A percentile compares a stretch with the other conserved stretches of the same genome.
phyloP scores from a whole-genome alignment of 148 eudicot species.

The Chenopodium suecicum region DNA sequence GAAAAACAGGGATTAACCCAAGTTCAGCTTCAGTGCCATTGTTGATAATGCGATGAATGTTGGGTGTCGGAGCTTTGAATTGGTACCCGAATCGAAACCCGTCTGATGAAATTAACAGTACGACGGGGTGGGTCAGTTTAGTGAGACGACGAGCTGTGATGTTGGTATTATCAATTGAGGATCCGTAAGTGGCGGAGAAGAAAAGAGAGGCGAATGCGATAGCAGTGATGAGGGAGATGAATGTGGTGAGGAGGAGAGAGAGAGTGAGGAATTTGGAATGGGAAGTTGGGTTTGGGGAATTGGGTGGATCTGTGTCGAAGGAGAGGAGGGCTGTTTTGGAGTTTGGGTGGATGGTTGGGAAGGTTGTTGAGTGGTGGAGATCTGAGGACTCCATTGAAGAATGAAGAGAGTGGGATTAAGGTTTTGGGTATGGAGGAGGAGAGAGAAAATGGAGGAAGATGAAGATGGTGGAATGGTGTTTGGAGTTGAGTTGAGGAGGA shows the following conservation, averaged over 20 bases:
- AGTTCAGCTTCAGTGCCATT: slow-evolving; percentile 75
- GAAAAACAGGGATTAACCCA: slow-evolving; percentile 80
- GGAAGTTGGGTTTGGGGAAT: neutral
- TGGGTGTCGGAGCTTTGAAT: slow-evolving; percentile 63
- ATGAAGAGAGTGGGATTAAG: neutral
- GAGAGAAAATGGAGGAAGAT: slow-evolving; percentile 3
- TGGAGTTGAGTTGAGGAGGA: neutral
- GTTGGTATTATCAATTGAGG: slow-evolving; percentile 27
- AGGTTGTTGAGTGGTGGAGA: neutral
- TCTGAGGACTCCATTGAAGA: slow-evolving; percentile 29
- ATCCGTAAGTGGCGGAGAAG: slow-evolving; percentile 28
- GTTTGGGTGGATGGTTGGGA: slow-evolving; percentile 31
- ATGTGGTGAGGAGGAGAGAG: slow-evolving; percentile 40
- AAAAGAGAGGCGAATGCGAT: slow-evolving; percentile 35
- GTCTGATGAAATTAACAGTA: slow-evolving; percentile 67
- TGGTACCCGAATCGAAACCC: slow-evolving; percentile 96
- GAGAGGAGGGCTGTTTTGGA: slow-evolving; percentile 44
- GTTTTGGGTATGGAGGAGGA: neutral
- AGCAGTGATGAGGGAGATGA: slow-evolving; percentile 27
- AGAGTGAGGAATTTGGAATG: slow-evolving; percentile 31
- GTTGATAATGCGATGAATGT: slow-evolving; percentile 55
- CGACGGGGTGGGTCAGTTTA: slow-evolving; percentile 58
- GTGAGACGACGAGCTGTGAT: slow-evolving; percentile 35
- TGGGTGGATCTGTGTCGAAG: slow-evolving; percentile 33
- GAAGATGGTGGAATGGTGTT: too few relatives aligned